A percentile compares a stretch with the other conserved stretches of the same genome.
Conservation (phyloP, 257 asterid genomes). For the Nemophila menziesii region DNA sequence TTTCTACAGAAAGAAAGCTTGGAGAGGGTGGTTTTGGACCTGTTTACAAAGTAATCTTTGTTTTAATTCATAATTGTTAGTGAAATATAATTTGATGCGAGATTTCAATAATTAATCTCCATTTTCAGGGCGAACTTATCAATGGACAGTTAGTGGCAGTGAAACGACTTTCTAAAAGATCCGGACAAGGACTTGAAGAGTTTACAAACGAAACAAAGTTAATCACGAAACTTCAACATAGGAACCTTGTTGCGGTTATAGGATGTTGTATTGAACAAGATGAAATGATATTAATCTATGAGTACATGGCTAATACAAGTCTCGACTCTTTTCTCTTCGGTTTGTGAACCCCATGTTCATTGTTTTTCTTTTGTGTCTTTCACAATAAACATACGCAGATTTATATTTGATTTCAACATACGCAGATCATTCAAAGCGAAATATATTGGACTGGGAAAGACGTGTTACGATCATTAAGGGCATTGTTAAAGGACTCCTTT, state of each 20-base stretch:
- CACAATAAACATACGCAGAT: background rate
- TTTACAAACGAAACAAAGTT: background rate
- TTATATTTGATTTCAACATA: background rate
- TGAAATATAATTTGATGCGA: background rate
- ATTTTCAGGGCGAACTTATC: background rate
- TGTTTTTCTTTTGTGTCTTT: background rate
- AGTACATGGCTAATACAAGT: background rate
- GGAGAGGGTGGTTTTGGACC: slow-evolving; percentile 37
- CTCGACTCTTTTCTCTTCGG: background rate
- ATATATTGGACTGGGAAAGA: background rate
- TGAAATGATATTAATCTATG: background rate
- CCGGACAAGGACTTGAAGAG: background rate
- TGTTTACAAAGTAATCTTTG: slow-evolving; percentile 21
- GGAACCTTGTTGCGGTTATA: background rate
- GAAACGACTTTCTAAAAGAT: background rate
- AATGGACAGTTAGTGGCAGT: background rate
- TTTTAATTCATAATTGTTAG: no score
- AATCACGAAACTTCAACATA: background rate
- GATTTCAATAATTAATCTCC: background rate
- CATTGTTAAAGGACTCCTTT: background rate
- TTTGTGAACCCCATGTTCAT: background rate
- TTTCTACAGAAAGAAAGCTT: slow-evolving; percentile 17
- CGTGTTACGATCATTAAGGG: background rate
- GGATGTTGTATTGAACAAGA: background rate
- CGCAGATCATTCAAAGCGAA: background rate